Evolutionary conservation across 1,139 yeast genomes (phyloP), one percentile per base, ranked within the genome.

Genomic region (Arxiozyma bovina): DNA sequence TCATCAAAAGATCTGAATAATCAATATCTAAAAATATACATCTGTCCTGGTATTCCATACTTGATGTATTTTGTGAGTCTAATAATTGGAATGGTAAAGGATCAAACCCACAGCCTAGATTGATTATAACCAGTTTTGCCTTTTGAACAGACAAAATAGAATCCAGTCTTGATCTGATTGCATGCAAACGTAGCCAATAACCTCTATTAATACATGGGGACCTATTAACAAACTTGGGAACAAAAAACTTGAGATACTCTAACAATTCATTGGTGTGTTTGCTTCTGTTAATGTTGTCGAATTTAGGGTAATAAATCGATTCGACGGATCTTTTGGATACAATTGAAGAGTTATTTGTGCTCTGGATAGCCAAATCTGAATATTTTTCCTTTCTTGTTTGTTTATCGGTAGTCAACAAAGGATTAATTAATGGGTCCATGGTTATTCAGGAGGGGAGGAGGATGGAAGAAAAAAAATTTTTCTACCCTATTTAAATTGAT

Each of bases 121-220:
- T 87, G 42, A 87, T 76, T 4, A 87, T 74, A 41, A 79, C 71
- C 3, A 64, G 58, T 43, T 63, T 60, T 17, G 61, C 53, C 0
- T 64, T 57, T 11, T 66, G 61, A 0, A 60, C n/a, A 0, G 62
- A 63, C 42, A 62, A 53, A 3, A 79, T 70, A 21, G 84, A 80
- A 45, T 75, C 71, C 45, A 75, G 65, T 18, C 85, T 75, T 53
- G 81, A 73, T 58, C 81, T 76, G 54, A 87, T 83, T 8, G 89
- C 81, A 63, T 83, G 83, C 82, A 87, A 82, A 56, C 96, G 74
- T 25, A 86, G 75, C 91, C 94, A 87, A 67, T 87, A 87, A 0
- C 95, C 96, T 61, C 95, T 70, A 62, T 87, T 87, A 47, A 87
- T 86, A 15, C 87, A 85, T 0, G 96, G 95, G 0, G 93, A 83